Evolutionary conservation across 306 rosid species (phyloP), one percentile per base, ranked within the genome.

Genomic region (Macrotyloma uniflorum): DNA sequence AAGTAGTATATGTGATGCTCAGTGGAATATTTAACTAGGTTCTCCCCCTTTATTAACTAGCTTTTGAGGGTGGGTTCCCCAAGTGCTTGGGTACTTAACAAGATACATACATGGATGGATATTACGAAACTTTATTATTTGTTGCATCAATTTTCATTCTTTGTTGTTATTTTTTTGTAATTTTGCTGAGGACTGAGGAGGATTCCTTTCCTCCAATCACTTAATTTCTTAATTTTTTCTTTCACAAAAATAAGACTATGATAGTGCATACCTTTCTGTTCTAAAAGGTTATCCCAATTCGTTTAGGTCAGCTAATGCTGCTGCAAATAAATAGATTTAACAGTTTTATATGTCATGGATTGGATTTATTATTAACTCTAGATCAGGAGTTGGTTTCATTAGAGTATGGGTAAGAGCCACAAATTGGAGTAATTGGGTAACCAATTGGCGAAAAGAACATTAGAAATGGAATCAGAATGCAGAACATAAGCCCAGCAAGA

Each of bases 381-480:
- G 62, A 45, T 53, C 40, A 22, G 22, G 28, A 26, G 61, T 70
- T 65, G 85, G 47, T 68, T 73, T 53, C 23, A 18, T 67, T 28
- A 18, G 20, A 58, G 36, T 68, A 47, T 59, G 55, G 54, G 23
- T 32, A 47, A 75, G 64, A 47, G 18, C 47, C 35, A 9, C 63
- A 20, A 54, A 32, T 74, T 6, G 23, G 45, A 36, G 63, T 55
- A 45, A 67, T 77, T 19, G 18, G 43, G 42, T 35, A 19, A 51
- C 67, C 74, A 66, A 51, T 35, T 50, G 74, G 61, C 32, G 1
- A 36, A 46, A 35, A n/a, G 58, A 72, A 46, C 47, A 63, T 51
- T 80, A 63, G 19, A 72, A 80, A 74, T 67, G 19, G 45, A 67
- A 33, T 45, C 22, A 15, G 8, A 58, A 36, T 53, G 33, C 32